A percentile compares a stretch with the other conserved stretches of the same genome.
phyloP scores from a whole-genome alignment of 148 eudicot species.

The Rhododendron griersonianum region DNA sequence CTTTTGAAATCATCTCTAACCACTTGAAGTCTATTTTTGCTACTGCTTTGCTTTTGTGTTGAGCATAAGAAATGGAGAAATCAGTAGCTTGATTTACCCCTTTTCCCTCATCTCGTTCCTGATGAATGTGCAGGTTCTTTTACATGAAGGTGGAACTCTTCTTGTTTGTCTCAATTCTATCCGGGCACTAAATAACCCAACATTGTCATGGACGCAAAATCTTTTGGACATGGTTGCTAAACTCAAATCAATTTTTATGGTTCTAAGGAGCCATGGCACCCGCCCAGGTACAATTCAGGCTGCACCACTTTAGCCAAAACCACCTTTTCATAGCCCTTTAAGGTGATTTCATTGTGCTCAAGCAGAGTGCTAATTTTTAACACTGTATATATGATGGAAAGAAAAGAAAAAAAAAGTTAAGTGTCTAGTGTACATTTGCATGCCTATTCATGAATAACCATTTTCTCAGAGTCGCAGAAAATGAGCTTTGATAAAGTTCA shows the following conservation, averaged over 20 bases:
- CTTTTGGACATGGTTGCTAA: conserved; percentile 33
- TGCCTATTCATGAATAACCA: not conserved
- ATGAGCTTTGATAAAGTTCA: not conserved
- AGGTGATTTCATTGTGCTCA: conserved; percentile 10
- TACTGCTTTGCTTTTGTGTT: not conserved
- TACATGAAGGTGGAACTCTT: conserved; percentile 96
- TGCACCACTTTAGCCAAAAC: conserved; percentile 31
- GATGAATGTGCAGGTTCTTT: conserved; percentile 63
- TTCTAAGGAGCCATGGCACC: conserved; percentile 15
- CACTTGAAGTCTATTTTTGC: not conserved
- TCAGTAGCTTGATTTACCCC: not conserved
- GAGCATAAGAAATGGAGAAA: not conserved
- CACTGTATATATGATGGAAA: not conserved
- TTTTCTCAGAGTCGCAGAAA: not conserved
- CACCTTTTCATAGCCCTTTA: not conserved
- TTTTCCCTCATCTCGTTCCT: not conserved
- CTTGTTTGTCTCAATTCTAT: conserved; percentile 88
- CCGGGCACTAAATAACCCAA: conserved; percentile 69
- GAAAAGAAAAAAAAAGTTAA: not conserved
- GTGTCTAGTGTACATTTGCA: conserved; percentile 2
- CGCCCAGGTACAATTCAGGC: conserved; percentile 38
- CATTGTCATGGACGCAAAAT: conserved; percentile 64
- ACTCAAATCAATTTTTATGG: conserved; percentile 25
- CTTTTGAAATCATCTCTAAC: not conserved
- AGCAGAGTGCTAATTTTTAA: not conserved